Evolutionary conservation across 208 protist genomes (phyloP), one percentile per base, ranked within the genome.

Genomic region (Leishmania guyanensis): DNA sequence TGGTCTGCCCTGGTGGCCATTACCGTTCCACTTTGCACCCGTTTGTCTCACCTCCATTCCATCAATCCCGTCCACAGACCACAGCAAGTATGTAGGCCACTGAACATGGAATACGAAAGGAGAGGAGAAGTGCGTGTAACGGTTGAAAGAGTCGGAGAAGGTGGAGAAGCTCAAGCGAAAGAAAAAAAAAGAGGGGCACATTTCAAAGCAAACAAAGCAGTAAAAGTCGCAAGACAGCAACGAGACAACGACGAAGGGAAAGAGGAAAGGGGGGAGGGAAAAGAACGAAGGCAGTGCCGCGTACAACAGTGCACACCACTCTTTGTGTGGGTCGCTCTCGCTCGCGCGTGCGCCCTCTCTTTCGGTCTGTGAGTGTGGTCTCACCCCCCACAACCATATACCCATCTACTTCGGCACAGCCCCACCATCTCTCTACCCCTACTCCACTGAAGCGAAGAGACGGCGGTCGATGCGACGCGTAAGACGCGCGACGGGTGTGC

Each of bases 121-220:
- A 39, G n/a, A 76, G n/a, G 36, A 17, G 51, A 62, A 29, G 51
- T 14, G 46, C 33, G 17, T 76, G 22, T 46, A 43, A 50, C n/a
- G 54, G 14, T 22, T 20, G 10, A 48, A 50, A 8, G 68, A 73
- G 68, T 54, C 12, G 33, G 14, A 74, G 66, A 80, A 12, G 39
- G 22, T 53, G 12, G 43, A 73, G 56, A 69, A 46, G 50, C 78
- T 82, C 69, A 58, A 29, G 29, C 58, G 43, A 66, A 22, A 68
- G 74, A 72, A 85, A 78, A 64, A 73, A 73, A 79, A 82, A 65
- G n/a, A 51, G 29, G 29, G 29, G 29, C 4, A 8, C 29, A 36
- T 14, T 20, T 39, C 62, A 22, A 68, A 33, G 10, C 29, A 29
- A 68, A 16, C 62, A 4, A 10, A 39, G 29, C 20, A 68, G 62